phyloP scores from a whole-genome alignment of 768 basidiomycete species.

The Leucocoprinus sp. region DNA sequence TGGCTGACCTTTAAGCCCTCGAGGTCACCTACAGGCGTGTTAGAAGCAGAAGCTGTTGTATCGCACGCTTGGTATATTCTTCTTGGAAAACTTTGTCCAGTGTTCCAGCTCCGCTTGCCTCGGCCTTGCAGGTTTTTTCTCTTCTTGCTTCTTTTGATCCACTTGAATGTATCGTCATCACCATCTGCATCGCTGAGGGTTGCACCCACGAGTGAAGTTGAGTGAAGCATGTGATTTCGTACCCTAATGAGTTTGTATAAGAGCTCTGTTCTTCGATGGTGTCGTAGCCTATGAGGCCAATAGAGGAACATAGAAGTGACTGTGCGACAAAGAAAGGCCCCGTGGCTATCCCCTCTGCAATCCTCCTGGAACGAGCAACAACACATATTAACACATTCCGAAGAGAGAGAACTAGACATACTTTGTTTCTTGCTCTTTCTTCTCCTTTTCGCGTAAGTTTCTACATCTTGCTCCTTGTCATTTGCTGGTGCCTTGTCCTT shows the following conservation, averaged over 20 bases:
- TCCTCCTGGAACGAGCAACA: conserved; percentile 40
- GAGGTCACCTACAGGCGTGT: conserved; percentile 60
- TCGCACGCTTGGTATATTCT: conserved; percentile 82
- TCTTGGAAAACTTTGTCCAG: conserved; percentile 72
- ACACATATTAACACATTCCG: conserved; percentile 18
- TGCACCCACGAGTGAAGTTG: conserved; percentile 79
- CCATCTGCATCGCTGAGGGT: conserved; percentile 86
- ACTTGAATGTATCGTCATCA: conserved; percentile 76
- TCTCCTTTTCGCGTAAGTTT: conserved; percentile 74
- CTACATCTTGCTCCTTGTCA: conserved; percentile 76
- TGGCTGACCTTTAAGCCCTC: conserved; percentile 94
- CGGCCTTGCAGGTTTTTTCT: conserved; percentile 80
- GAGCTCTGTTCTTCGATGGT: conserved; percentile 25
- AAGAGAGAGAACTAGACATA: conserved; percentile 29
- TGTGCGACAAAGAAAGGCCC: conserved; percentile 19
- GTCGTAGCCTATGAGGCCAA: conserved; percentile 31
- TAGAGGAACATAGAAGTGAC: conserved; percentile 41
- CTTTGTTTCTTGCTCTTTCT: conserved; percentile 70
- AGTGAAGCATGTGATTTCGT: conserved; percentile 89
- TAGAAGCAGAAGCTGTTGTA: background rate
- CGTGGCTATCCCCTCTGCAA: conserved; percentile 68
- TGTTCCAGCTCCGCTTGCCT: conserved; percentile 77
- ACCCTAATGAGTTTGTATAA: conserved; percentile 60
- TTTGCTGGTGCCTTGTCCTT: conserved; percentile 68
- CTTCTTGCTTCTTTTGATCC: conserved; percentile 91